Evolutionary conservation across 768 basidiomycete genomes (phyloP), one percentile per base, ranked within the genome.

Genomic region (Gymnopilus junonius): DNA sequence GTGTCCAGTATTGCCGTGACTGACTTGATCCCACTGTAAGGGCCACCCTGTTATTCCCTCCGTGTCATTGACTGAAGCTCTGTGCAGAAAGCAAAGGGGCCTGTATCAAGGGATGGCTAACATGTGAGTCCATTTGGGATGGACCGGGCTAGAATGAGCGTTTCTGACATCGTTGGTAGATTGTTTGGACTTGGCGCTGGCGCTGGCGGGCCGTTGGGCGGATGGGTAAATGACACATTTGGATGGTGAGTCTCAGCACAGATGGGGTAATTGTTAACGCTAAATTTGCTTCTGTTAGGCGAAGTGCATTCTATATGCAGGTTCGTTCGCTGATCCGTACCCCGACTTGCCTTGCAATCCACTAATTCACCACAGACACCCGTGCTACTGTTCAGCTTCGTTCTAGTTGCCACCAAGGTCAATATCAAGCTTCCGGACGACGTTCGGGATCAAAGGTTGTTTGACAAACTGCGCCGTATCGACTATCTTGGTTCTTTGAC

Each of bases 101-200:
- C 76, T 97, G 8, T 97, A 95, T 71, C 97, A 99, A 74, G 95
- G 95, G 59, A 83, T 94, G 81, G 89, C 91, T 34, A 95, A 95
- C 72, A 86, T 95, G 93, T 94, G 80, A 67, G 86, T 72, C 29
- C 15, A 40, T 21, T 27, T 31, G 23, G 29, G 23, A 25, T 23
- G 31, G n/a, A 32, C 3, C 35, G 4, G 32, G 20, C 29, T 25
- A 53, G 53, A 55, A 64, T 39, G 55, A 45, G 40, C 23, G 21
- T 60, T 32, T 50, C 21, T 45, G 40, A 48, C 56, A 10, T 54
- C n/a, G 14, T 21, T 32, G 27, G 6, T 54, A 94, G 93, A 75
- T 74, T 94, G 65, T 97, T 87, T 72, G 95, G 95, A 43, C 78
- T 93, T 56, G 95, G 95, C 59, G 87, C 92, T 42, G 90, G 88